Conservation (phyloP, 2,329 filamentous ascomycete species). For the Coniochaeta sp. region DNA sequence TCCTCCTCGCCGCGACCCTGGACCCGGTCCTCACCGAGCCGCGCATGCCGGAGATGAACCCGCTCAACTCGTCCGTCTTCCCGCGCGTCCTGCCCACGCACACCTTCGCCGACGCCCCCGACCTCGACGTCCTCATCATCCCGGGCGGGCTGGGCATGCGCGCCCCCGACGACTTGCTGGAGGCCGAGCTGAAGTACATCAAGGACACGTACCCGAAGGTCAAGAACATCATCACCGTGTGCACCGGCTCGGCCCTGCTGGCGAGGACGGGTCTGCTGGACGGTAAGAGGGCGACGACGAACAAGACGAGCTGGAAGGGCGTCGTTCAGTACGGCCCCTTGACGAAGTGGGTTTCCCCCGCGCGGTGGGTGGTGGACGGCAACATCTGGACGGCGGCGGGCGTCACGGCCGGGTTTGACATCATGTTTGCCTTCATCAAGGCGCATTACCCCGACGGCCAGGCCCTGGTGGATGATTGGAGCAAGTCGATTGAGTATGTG, state of each 20-base stretch:
- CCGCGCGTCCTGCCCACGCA: constrained; percentile 31
- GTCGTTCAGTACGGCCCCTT: constrained; percentile 39
- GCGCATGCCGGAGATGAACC: constrained; percentile 19
- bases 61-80: constrained; percentile 26
- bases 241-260: constrained; percentile 55
- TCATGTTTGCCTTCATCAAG: constrained; percentile 28
- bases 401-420: constrained; percentile 28
- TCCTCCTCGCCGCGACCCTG: constrained; percentile 31
- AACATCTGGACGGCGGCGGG: constrained; percentile 62
- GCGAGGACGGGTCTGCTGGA: constrained; percentile 55
- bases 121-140: constrained; percentile 58
- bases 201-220: constrained; percentile 35
- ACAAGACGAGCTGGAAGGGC: constrained; percentile 50
- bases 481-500: constrained; percentile 47
- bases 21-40: constrained; percentile 31
- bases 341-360: constrained; percentile 47
- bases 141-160: constrained; percentile 53
- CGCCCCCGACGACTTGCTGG: constrained; percentile 17
- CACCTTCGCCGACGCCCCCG: constrained; percentile 45
- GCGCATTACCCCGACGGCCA: constrained; percentile 41
- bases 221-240: constrained; percentile 55
- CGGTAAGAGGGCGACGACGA: constrained; percentile 56
- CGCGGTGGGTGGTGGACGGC: constrained; percentile 59
- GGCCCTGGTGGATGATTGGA: constrained; percentile 36
- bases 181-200: constrained; percentile 38